Evolutionary conservation across 2,329 filamentous ascomycete species (phyloP).

Genomic region (Ramichloridium luteum): DNA sequence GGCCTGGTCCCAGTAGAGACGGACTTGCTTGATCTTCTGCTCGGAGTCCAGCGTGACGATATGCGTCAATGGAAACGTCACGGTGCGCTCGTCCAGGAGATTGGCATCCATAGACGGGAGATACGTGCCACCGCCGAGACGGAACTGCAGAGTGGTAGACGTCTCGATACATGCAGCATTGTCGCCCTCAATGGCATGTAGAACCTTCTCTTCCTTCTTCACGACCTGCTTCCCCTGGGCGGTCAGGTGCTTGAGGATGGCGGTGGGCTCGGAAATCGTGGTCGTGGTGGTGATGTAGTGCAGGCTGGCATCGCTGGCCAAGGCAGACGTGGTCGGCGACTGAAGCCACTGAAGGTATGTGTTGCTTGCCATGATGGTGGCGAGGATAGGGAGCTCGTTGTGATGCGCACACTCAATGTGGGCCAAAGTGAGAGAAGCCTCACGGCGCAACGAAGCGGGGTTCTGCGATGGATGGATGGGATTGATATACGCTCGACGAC

Average conservation of each 20-base stretch:
- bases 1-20: conserved; percentile 90
- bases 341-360: conserved; percentile 35
- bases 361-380: background rate
- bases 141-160: conserved; percentile 72
- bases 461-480: too few relatives aligned
- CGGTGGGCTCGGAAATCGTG: conserved; percentile 54
- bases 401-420: too few relatives aligned
- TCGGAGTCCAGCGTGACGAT: conserved; percentile 70
- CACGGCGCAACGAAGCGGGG: too few relatives aligned
- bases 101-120: conserved; percentile 87
- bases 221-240: conserved; percentile 60
- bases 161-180: conserved; percentile 63
- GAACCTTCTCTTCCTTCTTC: conserved; percentile 68
- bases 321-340: conserved; percentile 30
- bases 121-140: conserved; percentile 70
- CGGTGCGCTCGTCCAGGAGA: conserved; percentile 72
- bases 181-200: conserved; percentile 60
- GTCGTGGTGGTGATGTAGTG: conserved; percentile 88
- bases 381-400: too few relatives aligned
- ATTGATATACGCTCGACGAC: too few relatives aligned
- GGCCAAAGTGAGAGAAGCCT: too few relatives aligned
- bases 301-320: conserved; percentile 35
- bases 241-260: conserved; percentile 73
- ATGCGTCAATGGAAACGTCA: conserved; percentile 76
- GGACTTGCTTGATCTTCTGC: conserved; percentile 73